These are phyloP conservation scores for Butyriboletus loyo DNA, from an alignment of 768 basidiomycete genomes.

Conservation along the genomic window DNA sequence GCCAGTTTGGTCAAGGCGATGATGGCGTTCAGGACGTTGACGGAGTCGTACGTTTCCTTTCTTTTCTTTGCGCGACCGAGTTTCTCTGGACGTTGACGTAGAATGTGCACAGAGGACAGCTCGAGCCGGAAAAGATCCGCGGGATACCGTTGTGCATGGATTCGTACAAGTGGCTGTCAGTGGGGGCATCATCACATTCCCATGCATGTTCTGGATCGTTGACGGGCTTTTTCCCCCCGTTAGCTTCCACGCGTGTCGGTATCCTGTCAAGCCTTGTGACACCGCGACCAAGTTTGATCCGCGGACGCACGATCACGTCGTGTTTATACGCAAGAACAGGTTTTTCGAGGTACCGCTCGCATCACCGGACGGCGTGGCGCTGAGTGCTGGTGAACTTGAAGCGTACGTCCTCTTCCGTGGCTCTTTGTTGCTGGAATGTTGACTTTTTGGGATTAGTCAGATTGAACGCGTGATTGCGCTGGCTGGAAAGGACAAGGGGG, in stretches of 20 bases:
- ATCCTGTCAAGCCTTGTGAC: constrained; percentile 81
- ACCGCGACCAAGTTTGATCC: constrained; percentile 80
- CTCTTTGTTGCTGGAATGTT: background rate
- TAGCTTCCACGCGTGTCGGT: constrained; percentile 90
- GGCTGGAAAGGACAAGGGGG: constrained; percentile 47
- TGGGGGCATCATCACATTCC: background rate
- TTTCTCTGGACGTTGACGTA: background rate
- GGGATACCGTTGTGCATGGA: constrained; percentile 82
- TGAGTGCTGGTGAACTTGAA: constrained; percentile 82
- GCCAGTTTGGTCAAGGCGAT: constrained; percentile 83
- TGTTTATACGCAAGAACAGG: constrained; percentile 87
- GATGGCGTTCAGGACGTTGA: constrained; percentile 78
- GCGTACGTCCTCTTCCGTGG: constrained; percentile 38
- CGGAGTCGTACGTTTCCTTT: constrained; percentile 58
- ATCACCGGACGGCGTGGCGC: constrained; percentile 59
- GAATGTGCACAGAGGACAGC: constrained; percentile 46
- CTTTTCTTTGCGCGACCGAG: background rate
- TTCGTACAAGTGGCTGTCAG: constrained; percentile 92
- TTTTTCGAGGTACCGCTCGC: constrained; percentile 82
- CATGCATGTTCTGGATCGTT: background rate
- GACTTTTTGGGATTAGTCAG: constrained; percentile 40
- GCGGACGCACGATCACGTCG: constrained; percentile 75
- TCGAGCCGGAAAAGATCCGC: constrained; percentile 86
- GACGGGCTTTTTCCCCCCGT: background rate
- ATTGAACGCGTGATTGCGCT: constrained; percentile 64